Conservation (phyloP, 805 yeast genomes). For the Trichomonascus vanleenenianus region DNA sequence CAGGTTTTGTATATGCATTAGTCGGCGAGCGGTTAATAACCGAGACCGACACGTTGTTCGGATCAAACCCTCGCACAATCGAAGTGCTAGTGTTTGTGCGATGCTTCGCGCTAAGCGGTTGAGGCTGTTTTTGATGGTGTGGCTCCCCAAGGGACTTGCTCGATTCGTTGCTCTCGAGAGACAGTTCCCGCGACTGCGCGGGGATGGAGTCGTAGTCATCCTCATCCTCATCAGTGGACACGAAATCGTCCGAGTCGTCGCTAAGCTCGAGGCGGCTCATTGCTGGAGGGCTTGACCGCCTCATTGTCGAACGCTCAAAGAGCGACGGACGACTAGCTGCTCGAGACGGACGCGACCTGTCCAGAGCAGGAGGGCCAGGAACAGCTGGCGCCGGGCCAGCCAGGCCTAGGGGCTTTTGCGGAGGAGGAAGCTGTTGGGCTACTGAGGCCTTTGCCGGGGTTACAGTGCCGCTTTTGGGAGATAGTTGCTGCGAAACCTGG, state of each 20-base stretch:
- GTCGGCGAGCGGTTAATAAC: constrained; percentile 20
- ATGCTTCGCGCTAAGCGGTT: constrained; percentile 7
- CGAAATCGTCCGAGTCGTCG: constrained; percentile 6
- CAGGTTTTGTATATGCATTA: neutral
- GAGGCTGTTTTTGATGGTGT: neutral
- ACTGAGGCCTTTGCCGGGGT: too few relatives aligned
- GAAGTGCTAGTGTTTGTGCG: constrained; percentile 27
- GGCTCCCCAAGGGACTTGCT: constrained; percentile 6
- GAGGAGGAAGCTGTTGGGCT: too few relatives aligned
- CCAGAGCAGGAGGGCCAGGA: neutral
- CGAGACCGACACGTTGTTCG: constrained; percentile 30
- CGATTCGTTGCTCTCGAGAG: neutral
- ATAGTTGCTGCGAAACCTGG: neutral
- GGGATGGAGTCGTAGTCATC: constrained; percentile 1
- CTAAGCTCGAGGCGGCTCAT: neutral
- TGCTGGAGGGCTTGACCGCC: neutral
- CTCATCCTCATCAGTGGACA: constrained; percentile 4
- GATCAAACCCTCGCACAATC: constrained; percentile 33
- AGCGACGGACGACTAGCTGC: constrained; percentile 1
- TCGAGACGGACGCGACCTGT: neutral
- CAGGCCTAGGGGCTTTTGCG: too few relatives aligned
- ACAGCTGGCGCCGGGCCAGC: neutral
- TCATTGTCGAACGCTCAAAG: neutral
- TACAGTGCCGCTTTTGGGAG: too few relatives aligned
- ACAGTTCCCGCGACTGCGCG: neutral